Evolutionary conservation across 768 basidiomycete genomes (phyloP).

Genomic region (Boletus reticuloceps): DNA sequence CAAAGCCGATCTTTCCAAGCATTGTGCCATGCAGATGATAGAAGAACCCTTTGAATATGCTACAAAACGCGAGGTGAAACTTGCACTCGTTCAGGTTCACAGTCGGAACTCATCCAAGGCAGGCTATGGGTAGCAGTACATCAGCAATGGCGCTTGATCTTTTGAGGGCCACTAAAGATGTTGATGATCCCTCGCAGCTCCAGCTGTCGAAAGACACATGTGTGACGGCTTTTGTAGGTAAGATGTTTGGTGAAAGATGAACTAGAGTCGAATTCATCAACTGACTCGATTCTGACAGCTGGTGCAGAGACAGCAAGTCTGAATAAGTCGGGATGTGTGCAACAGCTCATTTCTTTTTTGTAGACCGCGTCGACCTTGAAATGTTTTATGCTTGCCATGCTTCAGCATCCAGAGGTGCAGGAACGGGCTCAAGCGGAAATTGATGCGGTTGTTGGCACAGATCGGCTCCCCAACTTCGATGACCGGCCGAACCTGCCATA

Average conservation of each 20-base stretch:
- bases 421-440: slow-evolving; percentile 30
- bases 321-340: background rate
- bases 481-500: slow-evolving; percentile 28
- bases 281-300: slow-evolving; percentile 5
- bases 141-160: slow-evolving; percentile 15
- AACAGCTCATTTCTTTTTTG: background rate
- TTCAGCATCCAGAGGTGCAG: slow-evolving; percentile 32
- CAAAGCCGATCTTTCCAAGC: slow-evolving; percentile 10
- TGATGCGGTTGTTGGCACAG: slow-evolving; percentile 26
- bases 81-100: background rate
- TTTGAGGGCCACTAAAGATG: background rate
- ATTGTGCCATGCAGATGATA: slow-evolving; percentile 12
- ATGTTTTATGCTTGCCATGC: slow-evolving; percentile 34
- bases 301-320: slow-evolving; percentile 19
- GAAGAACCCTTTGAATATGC: slow-evolving; percentile 15
- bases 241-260: background rate
- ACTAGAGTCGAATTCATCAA: background rate
- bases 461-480: slow-evolving; percentile 24
- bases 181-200: slow-evolving; percentile 9
- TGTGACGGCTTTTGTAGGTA: slow-evolving; percentile 16
- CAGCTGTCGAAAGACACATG: slow-evolving; percentile 9
- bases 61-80: slow-evolving; percentile 8
- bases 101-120: background rate
- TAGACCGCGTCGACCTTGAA: slow-evolving; percentile 10
- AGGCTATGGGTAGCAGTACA: slow-evolving; percentile 10